A percentile compares a stretch with the other conserved stretches of the same genome.
phyloP scores from a whole-genome alignment of 2,329 filamentous ascomycete species.

The Hypomyces rosellus region DNA sequence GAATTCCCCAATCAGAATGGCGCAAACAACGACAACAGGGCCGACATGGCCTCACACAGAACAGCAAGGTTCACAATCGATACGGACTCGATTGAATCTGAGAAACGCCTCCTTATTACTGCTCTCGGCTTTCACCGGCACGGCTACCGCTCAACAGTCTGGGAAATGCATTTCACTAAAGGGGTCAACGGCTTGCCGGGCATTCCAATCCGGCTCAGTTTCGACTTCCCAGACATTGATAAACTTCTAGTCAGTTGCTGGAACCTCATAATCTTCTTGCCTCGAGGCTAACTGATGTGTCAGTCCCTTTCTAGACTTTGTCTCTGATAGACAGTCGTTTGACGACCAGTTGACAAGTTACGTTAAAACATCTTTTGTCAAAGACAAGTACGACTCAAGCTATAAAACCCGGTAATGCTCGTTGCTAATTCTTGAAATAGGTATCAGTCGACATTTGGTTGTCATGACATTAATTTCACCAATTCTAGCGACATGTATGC shows the following conservation, averaged over 20 bases:
- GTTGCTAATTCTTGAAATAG: constrained; percentile 37
- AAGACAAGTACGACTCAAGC: constrained; percentile 58
- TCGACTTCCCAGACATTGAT: constrained; percentile 55
- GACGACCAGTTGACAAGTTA: constrained; percentile 69
- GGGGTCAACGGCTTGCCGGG: constrained; percentile 63
- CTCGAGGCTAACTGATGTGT: neutral
- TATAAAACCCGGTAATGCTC: too few relatives aligned
- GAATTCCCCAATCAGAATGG: constrained; percentile 3
- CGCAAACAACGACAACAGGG: neutral
- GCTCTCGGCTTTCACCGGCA: constrained; percentile 20
- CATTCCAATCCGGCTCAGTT: constrained; percentile 66
- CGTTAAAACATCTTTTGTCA: constrained; percentile 67
- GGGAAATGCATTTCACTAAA: constrained; percentile 58
- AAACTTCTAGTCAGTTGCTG: constrained; percentile 55
- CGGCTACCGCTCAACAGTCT: constrained; percentile 30
- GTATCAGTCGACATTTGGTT: constrained; percentile 77
- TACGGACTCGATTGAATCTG: constrained; percentile 14
- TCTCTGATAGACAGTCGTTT: constrained; percentile 70
- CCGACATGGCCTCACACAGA: constrained; percentile 9
- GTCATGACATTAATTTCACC: constrained; percentile 65
- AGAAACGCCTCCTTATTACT: constrained; percentile 20
- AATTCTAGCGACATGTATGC: constrained; percentile 83
- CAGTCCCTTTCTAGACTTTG: constrained; percentile 80
- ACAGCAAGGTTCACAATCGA: constrained; percentile 5
- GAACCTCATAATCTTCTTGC: neutral